Base-by-base conservation (phyloP, 2,329 filamentous ascomycete genomes). In the Penicillium sp. region DNA sequence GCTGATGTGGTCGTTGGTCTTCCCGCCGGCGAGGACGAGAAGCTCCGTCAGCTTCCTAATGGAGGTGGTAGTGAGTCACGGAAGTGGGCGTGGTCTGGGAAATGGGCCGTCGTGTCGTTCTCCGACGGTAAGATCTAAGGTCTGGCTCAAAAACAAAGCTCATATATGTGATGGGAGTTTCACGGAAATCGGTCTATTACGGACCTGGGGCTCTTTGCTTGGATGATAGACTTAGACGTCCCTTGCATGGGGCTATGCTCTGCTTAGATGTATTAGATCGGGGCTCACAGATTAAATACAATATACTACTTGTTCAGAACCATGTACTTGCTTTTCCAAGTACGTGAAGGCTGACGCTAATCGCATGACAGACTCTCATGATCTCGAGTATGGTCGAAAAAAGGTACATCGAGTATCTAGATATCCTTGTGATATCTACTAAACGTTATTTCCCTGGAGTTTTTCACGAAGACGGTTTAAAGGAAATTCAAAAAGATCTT, bases 61-160 rank as follows among this genome's bases (percentile, higher is more conserved):
- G 91, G 90, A 3, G 90, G 88, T 16, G 88, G 92, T 63, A 85
- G 66, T 76, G 89, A 75, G 59, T 84, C 87, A 26, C 84, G 95
- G 58, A 90, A 91, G 76, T 98, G 94, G 94, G 93, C 92, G 0
- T 98, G 93, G 93, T 90, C 87, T 72, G 94, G 94, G 45, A 97
- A 97, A 78, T 98, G 92, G 91, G 94, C 94, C 6, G 92, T 98
- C n/a, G 88, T 96, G 4, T 93, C 91, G 33, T 92, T 93, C 70
- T 92, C 85, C 49, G 84, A 89, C 68, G 90, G 90, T 0, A 90
- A 90, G 74, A 69, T 62, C 19, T 73, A 66, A 37, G 35, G 35
- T 26, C 25, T 13, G 25, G 6, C 10, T 25, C 11, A 30, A 26
- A 35, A 35, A 26, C 19, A 33, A 22, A 1, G 19, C 19, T n/a